A percentile compares a stretch with the other conserved stretches of the same genome.
These are phyloP conservation scores for Rosa hybrid DNA, from an alignment of 331 rosid genomes.

Conservation along the genomic window DNA sequence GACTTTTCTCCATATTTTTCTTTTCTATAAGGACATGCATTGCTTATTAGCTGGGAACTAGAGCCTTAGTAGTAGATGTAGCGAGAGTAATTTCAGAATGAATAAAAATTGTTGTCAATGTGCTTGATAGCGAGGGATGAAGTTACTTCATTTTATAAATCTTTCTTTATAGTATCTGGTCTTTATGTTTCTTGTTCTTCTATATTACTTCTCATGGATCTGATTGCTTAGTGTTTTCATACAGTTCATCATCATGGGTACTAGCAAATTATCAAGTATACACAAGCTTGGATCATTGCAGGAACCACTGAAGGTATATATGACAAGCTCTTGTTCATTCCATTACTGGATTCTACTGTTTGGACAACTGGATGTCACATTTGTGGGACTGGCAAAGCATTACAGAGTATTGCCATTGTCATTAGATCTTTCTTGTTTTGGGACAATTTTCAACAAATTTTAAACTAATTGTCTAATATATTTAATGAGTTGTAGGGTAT, in stretches of 20 bases:
- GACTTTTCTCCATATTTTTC: slow-evolving; percentile 13
- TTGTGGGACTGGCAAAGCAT: neutral
- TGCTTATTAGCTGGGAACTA: slow-evolving; percentile 3
- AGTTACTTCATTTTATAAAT: slow-evolving; percentile 18
- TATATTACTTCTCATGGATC: slow-evolving; percentile 21
- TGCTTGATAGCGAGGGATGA: slow-evolving; percentile 17
- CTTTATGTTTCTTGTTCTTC: slow-evolving; percentile 17
- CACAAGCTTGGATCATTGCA: slow-evolving; percentile 51
- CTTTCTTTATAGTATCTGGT: slow-evolving; percentile 13
- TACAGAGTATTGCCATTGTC: neutral
- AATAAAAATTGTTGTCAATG: neutral
- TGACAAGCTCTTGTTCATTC: slow-evolving; percentile 10
- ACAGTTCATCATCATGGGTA: slow-evolving; percentile 67
- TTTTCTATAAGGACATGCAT: slow-evolving; percentile 6
- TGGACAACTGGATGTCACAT: neutral
- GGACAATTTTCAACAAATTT: slow-evolving; percentile 4
- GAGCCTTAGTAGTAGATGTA: slow-evolving; percentile 12
- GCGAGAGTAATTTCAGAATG: slow-evolving; percentile 10
- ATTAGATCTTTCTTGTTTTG: neutral
- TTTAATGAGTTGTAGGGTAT: neutral
- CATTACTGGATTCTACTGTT: neutral
- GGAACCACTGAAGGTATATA: slow-evolving; percentile 55
- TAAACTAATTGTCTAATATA: neutral
- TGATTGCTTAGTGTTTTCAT: slow-evolving; percentile 34
- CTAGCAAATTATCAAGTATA: slow-evolving; percentile 33